phyloP scores from a whole-genome alignment of 164 flowering plant species.

The Nymphaea colorata region DNA sequence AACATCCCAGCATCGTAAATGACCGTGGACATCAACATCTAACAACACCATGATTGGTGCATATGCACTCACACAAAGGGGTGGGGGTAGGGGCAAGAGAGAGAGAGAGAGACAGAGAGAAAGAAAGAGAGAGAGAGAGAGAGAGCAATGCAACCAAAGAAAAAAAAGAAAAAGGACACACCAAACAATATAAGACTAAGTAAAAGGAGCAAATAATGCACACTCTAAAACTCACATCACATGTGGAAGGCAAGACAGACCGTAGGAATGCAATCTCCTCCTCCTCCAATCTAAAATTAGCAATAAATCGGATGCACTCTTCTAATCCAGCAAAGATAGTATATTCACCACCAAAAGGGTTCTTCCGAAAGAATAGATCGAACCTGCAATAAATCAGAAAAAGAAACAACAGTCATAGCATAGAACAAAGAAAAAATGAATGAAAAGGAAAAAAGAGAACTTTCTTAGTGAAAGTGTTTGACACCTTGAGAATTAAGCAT shows the following conservation, averaged over 20 bases:
- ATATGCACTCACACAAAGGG: too few species aligned
- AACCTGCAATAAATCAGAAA: constrained; percentile 46
- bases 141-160: background rate
- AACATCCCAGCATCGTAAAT: too few species aligned
- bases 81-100: too few species aligned
- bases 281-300: constrained; percentile 69
- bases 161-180: background rate
- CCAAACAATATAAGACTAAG: background rate
- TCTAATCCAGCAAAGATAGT: constrained; percentile 92
- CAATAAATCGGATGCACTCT: constrained; percentile 83
- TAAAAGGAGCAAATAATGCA: too few species aligned
- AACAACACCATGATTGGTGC: too few species aligned
- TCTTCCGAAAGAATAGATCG: constrained; percentile 87
- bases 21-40: too few species aligned
- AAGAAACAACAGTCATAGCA: background rate
- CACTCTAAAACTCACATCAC: constrained; percentile 46
- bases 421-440: background rate
- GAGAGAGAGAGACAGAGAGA: background rate
- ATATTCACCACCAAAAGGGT: constrained; percentile 97
- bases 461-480: background rate
- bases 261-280: constrained; percentile 68
- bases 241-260: constrained; percentile 44
- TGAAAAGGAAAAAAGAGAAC: background rate
- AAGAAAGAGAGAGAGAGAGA: background rate
- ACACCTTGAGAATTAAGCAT: too few species aligned